Base-by-base conservation (phyloP, 768 basidiomycete species). In the Pisolithus orientalis region DNA sequence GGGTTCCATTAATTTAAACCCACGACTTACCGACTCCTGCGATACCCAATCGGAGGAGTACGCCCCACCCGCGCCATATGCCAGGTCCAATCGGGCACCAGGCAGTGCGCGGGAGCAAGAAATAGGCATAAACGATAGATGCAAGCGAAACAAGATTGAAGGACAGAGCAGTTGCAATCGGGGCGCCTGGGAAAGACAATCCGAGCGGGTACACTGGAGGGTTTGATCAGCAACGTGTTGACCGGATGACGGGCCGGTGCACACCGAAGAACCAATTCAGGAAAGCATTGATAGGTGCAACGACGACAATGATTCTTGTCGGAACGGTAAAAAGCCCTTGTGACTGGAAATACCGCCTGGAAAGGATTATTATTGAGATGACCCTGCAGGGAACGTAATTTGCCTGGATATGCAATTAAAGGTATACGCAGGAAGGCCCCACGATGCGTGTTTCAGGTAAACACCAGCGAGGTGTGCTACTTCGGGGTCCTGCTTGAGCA, bases 121-220 rank as follows among this genome's bases (percentile, higher is more conserved):
- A 75, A 21, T 84, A 64, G 6, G 82, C 87, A 53, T 88, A 90
- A 31, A 75, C 50, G 46, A 88, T 71, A 1, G 82, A 88, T 50
- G 78, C 63, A 42, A 80, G 49, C 0, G 83, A 74, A 40, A 93
- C 84, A n/a, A 95, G 74, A 65, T 94, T 95, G 71, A 94, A 90
- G 13, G 88, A 89, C 44, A 94, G 76, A 0, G 88, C 84, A 2
- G 93, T 93, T 1, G 94, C 88, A 17, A 97, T 75, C 0, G 95
- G 95, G 4, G 94, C 95, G 13, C 95, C 95, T 48, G 89, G 82
- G 69, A 90, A 99, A 1, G 94, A 94, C 3, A 97, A 73, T 13
- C 87, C 76, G 51, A 96, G 71, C 4, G 81, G 72, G 34, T 79
- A 62, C 1, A 69, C 67, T 69, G 39, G 0, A 27, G 28, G 17